phyloP scores from a whole-genome alignment of 2,329 filamentous ascomycete genomes.

The Arthrobotrys iridis region DNA sequence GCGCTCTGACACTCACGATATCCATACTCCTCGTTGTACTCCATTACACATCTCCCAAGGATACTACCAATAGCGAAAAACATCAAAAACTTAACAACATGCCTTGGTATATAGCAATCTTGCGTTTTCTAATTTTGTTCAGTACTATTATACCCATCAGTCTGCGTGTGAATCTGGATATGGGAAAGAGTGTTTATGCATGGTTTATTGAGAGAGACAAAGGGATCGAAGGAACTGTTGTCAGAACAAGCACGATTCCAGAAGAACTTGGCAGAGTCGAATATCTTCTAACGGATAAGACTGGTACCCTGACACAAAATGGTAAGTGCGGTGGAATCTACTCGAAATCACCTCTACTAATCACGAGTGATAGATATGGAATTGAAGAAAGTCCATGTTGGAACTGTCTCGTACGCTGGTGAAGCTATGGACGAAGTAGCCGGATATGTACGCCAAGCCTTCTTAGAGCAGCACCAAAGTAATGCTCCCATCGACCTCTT shows the following conservation, averaged over 20 bases:
- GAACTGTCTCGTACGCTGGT: slow-evolving; percentile 96
- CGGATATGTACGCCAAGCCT: slow-evolving; percentile 85
- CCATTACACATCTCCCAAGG: slow-evolving; percentile 59
- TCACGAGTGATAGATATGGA: slow-evolving; percentile 77
- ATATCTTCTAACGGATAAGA: slow-evolving; percentile 96
- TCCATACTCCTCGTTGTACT: slow-evolving; percentile 89
- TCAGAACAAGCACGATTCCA: slow-evolving; percentile 95
- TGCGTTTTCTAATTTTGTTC: slow-evolving; percentile 97
- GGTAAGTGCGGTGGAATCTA: slow-evolving; percentile 62
- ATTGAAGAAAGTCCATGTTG: slow-evolving; percentile 97
- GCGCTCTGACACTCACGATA: slow-evolving; percentile 82
- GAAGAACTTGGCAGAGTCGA: slow-evolving; percentile 96
- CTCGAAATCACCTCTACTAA: slow-evolving; percentile 43
- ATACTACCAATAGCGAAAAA: slow-evolving; percentile 56
- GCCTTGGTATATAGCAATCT: slow-evolving; percentile 92
- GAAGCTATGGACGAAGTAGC: slow-evolving; percentile 98
- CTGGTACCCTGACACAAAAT: slow-evolving; percentile 96
- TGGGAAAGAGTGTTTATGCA: slow-evolving; percentile 96
- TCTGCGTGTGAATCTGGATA: slow-evolving; percentile 92
- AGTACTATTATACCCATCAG: slow-evolving; percentile 99
- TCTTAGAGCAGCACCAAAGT: slow-evolving; percentile 66
- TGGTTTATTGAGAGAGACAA: slow-evolving; percentile 92
- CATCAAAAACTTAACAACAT: slow-evolving; percentile 56
- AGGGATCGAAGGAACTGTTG: slow-evolving; percentile 89
- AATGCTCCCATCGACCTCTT: slow-evolving; percentile 32